phyloP scores from a whole-genome alignment of 2,329 filamentous ascomycete genomes.

The Verticillium dahliae region DNA sequence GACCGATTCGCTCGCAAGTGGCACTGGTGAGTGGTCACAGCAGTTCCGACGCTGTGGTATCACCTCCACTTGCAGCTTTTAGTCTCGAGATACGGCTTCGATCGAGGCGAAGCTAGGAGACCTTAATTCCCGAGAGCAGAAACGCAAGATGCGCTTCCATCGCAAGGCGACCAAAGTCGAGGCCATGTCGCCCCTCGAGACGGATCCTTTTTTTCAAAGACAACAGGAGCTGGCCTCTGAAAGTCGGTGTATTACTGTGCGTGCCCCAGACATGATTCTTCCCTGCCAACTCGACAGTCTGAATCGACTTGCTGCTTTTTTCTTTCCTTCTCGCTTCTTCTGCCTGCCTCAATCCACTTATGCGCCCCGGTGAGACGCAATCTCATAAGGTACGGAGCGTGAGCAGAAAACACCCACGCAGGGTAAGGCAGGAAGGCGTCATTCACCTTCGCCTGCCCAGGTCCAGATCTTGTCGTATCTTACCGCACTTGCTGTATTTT shows the following conservation, averaged over 20 bases:
- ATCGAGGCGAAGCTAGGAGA: background rate
- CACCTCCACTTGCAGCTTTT: background rate
- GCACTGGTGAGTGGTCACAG: background rate
- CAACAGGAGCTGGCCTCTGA: background rate
- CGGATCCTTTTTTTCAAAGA: background rate
- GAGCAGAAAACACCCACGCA: background rate
- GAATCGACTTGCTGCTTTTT: background rate
- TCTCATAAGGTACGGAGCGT: background rate
- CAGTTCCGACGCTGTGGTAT: background rate
- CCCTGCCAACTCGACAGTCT: background rate
- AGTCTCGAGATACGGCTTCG: background rate
- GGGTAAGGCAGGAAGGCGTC: background rate
- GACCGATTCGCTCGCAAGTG: background rate
- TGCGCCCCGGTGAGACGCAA: background rate
- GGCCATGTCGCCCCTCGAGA: background rate
- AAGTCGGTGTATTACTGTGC: background rate
- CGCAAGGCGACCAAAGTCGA: background rate
- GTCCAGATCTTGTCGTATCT: background rate
- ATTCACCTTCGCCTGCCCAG: background rate
- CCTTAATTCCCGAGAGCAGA: background rate
- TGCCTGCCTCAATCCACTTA: background rate
- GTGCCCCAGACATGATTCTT: background rate
- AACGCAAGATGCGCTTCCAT: background rate
- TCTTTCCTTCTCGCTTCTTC: background rate
- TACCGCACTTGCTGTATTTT: background rate